Evolutionary conservation across 257 asterid species (phyloP).

Genomic region (Solanum dulcamara): DNA sequence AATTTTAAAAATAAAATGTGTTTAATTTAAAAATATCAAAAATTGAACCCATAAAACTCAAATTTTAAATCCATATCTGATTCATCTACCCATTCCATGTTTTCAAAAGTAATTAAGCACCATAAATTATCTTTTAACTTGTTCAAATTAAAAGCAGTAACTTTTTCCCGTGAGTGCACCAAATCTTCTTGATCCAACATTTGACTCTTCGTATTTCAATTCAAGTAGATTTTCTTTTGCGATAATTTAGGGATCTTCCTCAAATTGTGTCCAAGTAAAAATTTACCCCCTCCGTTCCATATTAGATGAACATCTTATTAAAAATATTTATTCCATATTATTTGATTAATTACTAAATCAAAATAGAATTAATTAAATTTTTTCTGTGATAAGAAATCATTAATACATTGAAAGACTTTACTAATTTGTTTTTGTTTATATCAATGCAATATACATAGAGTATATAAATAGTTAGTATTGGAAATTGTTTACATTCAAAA

Average conservation of each 20-base stretch:
- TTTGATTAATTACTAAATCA: no score
- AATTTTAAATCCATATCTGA: not conserved
- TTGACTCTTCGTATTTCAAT: not conserved
- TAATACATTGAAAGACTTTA: no score
- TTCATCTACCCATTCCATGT: not conserved
- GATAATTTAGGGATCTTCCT: not conserved
- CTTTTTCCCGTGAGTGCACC: not conserved
- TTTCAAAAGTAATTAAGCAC: not conserved
- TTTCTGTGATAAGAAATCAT: no score
- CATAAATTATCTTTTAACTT: not conserved
- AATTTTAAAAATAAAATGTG: not conserved
- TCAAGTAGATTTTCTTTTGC: not conserved
- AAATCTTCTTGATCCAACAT: not conserved
- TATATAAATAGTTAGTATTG: no score
- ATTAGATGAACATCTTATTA: no score
- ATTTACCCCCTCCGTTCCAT: no score
- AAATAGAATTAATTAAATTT: no score
- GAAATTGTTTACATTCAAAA: no score
- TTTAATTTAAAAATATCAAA: not conserved
- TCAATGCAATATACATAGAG: no score
- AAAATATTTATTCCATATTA: no score
- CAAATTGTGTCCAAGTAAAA: not conserved
- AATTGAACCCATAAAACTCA: not conserved
- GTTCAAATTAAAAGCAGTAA: not conserved
- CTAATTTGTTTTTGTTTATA: no score